These are phyloP conservation scores for Mucor saturninus DNA, from an alignment of 371 early-diverging fungal species.

Conservation along the genomic window DNA sequence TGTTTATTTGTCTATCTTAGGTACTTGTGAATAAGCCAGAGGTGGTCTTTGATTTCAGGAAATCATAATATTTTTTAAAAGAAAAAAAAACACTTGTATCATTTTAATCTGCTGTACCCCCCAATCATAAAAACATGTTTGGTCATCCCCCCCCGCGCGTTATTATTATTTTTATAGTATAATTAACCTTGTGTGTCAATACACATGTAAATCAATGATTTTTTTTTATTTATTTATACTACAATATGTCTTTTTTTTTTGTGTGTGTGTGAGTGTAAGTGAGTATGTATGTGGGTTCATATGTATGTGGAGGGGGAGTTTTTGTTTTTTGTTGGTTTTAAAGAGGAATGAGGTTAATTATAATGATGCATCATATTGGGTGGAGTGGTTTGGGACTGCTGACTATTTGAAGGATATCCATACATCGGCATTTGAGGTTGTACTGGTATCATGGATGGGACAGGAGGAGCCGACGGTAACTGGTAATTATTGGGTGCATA, in stretches of 20 bases:
- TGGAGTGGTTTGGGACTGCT: background rate
- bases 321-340: too few species aligned
- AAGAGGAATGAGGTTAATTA: background rate
- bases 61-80: constrained; percentile 52
- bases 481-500: background rate
- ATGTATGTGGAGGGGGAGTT: too few species aligned
- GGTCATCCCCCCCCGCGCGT: too few species aligned
- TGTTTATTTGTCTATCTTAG: constrained; percentile 12
- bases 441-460: constrained; percentile 32
- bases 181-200: too few species aligned
- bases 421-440: constrained; percentile 12
- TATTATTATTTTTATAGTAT: too few species aligned
- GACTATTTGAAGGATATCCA: constrained; percentile 2
- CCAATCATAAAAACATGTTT: background rate
- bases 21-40: constrained; percentile 78
- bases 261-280: too few species aligned
- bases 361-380: background rate
- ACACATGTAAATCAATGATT: too few species aligned
- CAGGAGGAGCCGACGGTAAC: constrained; percentile 24
- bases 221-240: background rate
- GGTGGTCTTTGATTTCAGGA: constrained; percentile 64
- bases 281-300: too few species aligned
- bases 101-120: background rate
- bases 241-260: background rate
- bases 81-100: background rate